Evolutionary conservation across 208 protist genomes (phyloP), one percentile per base, ranked within the genome.

Genomic region (Wallacemonas sp.): DNA sequence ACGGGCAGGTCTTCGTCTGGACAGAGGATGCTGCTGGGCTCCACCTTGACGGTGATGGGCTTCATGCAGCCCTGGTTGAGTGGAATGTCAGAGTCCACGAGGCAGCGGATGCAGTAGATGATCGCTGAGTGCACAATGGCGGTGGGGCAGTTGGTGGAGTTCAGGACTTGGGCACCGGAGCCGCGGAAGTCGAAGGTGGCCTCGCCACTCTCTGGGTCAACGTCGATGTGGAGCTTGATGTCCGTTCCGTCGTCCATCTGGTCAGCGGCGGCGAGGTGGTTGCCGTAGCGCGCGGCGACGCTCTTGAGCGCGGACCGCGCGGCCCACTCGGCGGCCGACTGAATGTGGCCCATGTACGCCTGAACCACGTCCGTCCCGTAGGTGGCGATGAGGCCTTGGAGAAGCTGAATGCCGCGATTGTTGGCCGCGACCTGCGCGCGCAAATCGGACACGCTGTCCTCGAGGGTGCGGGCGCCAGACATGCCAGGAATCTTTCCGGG

Each of bases 191-290:
- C 97, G 74, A 98, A 98, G 9, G 61, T 54, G 0, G 96, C 95
- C 8, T 65, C 76, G 33, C 87, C 88, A 2, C 77, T 70, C 21
- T 75, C 62, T 24, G 65, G 68, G 57, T 97, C 73, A 46, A 98
- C 94, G 9, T 78, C 86, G 54, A 97, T 76, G 48, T 61, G 64
- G 16, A 98, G 78, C 27, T 62, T 29, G 52, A 98, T 98, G 9
- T 71, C 72, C 12, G 93, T 93, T 21, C 97, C 97, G 67, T 98
- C 97, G 80, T 99, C 97, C 96, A 99, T 98, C 76, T 70, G 92
- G 72, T 98, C 97, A 1, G n/a, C 55, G 4, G 74, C 67, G 47
- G 36, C 23, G 12, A 97, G 58, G 14, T 43, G 26, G 49, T 41
- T 61, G 17, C 71, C 74, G 38, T 81, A 80, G 30, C 61, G 55